These are phyloP conservation scores for Aplosporella prunicola DNA, from an alignment of 2,329 filamentous ascomycete genomes.

Conservation along the genomic window DNA sequence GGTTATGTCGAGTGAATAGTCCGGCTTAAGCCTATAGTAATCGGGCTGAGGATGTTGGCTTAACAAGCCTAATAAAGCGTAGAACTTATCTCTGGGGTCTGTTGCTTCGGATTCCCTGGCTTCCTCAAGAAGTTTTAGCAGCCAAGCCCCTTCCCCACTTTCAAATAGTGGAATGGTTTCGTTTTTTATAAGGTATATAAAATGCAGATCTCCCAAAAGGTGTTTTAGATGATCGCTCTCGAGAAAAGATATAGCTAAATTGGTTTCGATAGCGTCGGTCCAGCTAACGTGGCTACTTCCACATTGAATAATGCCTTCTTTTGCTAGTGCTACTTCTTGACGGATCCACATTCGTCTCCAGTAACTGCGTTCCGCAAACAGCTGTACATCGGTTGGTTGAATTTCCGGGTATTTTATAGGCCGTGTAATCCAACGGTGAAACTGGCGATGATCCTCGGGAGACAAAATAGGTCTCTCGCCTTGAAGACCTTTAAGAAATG, in stretches of 20 bases:
- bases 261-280: too few relatives aligned
- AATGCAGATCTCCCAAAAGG: too few relatives aligned
- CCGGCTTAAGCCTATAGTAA: not conserved
- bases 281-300: not conserved
- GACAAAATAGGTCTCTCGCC: not conserved
- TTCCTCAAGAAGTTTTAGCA: not conserved
- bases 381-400: not conserved
- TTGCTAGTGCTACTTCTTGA: constrained; percentile 10
- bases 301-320: not conserved
- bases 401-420: too few relatives aligned
- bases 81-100: not conserved
- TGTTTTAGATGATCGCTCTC: too few relatives aligned
- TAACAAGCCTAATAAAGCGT: not conserved
- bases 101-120: not conserved
- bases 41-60: not conserved
- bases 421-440: too few relatives aligned
- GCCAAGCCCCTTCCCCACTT: not conserved
- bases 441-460: not conserved
- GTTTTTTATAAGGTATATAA: not conserved
- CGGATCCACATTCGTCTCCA: constrained; percentile 13
- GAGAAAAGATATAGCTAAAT: too few relatives aligned
- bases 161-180: too few relatives aligned
- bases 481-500: not conserved
- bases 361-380: constrained; percentile 1
- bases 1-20: not conserved